Evolutionary conservation across 2,329 filamentous ascomycete genomes (phyloP).

Genomic region (Xylaria sp.): DNA sequence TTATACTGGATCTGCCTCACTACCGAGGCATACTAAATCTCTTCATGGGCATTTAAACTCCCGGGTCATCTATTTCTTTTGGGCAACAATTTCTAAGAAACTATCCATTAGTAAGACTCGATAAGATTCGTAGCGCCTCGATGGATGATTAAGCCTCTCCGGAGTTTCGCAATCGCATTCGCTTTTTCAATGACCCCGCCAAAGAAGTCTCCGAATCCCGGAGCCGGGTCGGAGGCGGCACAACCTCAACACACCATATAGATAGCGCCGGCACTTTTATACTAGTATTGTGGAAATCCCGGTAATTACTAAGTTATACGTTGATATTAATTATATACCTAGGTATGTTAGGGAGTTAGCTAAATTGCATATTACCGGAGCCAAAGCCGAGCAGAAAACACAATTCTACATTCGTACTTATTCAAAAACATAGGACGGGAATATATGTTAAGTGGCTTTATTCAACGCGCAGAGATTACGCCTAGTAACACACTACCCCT

Average conservation of each 20-base stretch:
- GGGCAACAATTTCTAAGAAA: background rate
- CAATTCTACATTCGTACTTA: too few species aligned
- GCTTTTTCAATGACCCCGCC: background rate
- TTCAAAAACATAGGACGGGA: background rate
- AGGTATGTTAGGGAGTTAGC: background rate
- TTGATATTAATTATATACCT: background rate
- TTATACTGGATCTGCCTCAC: background rate
- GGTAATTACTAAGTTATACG: background rate
- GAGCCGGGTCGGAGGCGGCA: background rate
- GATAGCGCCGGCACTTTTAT: background rate
- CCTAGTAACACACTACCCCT: background rate
- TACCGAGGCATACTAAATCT: background rate
- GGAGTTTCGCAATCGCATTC: slow-evolving; percentile 15
- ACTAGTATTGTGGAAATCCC: background rate
- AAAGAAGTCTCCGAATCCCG: slow-evolving; percentile 27
- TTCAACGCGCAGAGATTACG: background rate
- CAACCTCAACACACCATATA: background rate
- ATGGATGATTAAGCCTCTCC: background rate
- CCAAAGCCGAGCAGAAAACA: background rate
- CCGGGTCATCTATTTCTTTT: background rate
- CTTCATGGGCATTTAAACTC: background rate
- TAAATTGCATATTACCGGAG: background rate
- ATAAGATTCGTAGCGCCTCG: background rate
- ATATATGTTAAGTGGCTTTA: background rate
- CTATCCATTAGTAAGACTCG: slow-evolving; percentile 20